Conservation (phyloP, 192 early-diverging fungal genomes). For the Pecoramyces ruminantium region DNA sequence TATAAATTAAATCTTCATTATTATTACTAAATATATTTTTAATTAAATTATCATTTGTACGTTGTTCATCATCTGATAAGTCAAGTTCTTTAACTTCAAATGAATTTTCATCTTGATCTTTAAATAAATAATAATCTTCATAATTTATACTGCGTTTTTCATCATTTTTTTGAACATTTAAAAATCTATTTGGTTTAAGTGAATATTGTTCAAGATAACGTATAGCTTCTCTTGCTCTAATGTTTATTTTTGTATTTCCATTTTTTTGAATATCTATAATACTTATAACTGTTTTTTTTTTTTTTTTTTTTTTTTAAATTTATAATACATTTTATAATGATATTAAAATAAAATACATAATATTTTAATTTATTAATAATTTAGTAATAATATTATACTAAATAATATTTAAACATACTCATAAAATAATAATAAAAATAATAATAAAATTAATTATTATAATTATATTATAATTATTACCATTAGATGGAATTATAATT, state of each 20-base stretch:
- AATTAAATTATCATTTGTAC: background rate
- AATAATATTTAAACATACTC: too few species aligned
- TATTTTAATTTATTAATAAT: too few species aligned
- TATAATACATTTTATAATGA: too few species aligned
- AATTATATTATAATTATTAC: background rate
- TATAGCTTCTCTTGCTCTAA: background rate
- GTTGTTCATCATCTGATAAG: too few species aligned
- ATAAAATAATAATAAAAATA: background rate
- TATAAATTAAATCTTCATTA: background rate
- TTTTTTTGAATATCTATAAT: background rate
- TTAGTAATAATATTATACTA: too few species aligned
- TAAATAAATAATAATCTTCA: background rate
- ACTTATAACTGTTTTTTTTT: background rate
- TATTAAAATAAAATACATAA: too few species aligned
- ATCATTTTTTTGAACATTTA: background rate
- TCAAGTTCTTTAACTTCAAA: background rate
- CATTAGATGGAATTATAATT: background rate
- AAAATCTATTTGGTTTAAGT: background rate
- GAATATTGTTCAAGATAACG: background rate
- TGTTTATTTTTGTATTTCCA: background rate
- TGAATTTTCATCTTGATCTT: background rate
- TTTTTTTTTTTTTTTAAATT: too few species aligned
- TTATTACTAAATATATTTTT: background rate
- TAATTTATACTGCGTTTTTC: background rate
- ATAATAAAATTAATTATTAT: background rate